phyloP scores from a whole-genome alignment of 352 stramenopile species.

The Phytophthora macrochlamydospora region DNA sequence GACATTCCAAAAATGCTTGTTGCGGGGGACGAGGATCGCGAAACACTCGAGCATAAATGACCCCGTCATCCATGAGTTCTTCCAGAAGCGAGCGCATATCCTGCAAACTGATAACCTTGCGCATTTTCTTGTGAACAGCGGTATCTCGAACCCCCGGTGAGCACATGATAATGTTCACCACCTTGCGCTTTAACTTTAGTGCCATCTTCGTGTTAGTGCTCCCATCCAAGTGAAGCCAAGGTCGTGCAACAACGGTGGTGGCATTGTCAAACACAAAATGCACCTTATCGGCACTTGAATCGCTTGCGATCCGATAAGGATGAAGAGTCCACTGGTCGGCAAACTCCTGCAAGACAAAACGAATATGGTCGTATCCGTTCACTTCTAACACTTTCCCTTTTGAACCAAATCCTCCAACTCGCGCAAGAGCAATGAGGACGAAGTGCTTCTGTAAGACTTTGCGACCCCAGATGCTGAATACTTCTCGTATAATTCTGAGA shows the following conservation, averaged over 20 bases:
- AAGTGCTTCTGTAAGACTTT: slow-evolving; percentile 1
- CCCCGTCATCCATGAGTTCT: slow-evolving; percentile 61
- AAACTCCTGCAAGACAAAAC: slow-evolving; percentile 55
- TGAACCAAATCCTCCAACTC: slow-evolving; percentile 44
- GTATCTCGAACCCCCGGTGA: slow-evolving; percentile 69
- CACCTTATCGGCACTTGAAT: slow-evolving; percentile 59
- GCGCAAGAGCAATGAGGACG: slow-evolving; percentile 28
- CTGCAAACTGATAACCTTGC: slow-evolving; percentile 72
- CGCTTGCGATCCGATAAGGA: slow-evolving; percentile 55
- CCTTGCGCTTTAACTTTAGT: slow-evolving; percentile 72
- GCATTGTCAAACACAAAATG: slow-evolving; percentile 77
- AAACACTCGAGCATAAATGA: slow-evolving; percentile 62
- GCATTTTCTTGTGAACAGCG: slow-evolving; percentile 70
- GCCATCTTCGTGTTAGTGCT: slow-evolving; percentile 56
- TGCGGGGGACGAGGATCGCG: slow-evolving; percentile 18
- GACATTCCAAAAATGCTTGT: slow-evolving; percentile 40
- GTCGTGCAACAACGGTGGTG: slow-evolving; percentile 53
- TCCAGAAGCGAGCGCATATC: slow-evolving; percentile 71
- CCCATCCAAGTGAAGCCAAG: slow-evolving; percentile 82
- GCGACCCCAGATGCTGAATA: slow-evolving; percentile 19
- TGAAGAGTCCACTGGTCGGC: slow-evolving; percentile 65
- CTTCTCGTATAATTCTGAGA: slow-evolving; percentile 28
- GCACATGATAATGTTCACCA: slow-evolving; percentile 84
- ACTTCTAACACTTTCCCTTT: slow-evolving; percentile 57
- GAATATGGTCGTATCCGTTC: slow-evolving; percentile 60